A percentile compares a stretch with the other conserved stretches of the same genome.
phyloP scores from a whole-genome alignment of 2,329 filamentous ascomycete genomes.

The Colletotrichum sp. region DNA sequence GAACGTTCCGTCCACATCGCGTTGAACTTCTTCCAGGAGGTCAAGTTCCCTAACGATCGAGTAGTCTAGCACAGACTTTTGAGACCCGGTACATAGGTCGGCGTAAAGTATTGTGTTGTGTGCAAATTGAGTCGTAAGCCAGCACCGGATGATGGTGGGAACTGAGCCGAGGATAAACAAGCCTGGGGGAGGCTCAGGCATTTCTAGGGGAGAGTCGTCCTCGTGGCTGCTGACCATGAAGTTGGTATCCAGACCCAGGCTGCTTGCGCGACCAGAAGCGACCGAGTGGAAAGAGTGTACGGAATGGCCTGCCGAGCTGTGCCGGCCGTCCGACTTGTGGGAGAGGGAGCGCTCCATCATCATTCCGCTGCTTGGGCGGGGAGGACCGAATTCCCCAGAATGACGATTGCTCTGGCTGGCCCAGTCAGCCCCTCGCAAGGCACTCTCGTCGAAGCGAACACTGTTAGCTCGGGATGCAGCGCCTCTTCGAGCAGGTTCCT shows the following conservation, averaged over 20 bases:
- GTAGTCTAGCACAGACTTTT: constrained; percentile 81
- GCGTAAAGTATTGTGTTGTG: constrained; percentile 90
- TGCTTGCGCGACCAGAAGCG: constrained; percentile 83
- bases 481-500: constrained; percentile 83
- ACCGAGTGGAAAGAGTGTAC: constrained; percentile 70
- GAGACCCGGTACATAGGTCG: constrained; percentile 90
- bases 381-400: constrained; percentile 80
- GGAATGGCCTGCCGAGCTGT: constrained; percentile 85
- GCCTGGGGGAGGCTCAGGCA: constrained; percentile 79
- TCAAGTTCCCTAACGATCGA: constrained; percentile 78
- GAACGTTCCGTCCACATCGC: constrained; percentile 68
- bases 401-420: constrained; percentile 78
- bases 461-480: constrained; percentile 94
- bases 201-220: constrained; percentile 73
- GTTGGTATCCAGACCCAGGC: constrained; percentile 81
- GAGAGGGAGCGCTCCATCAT: constrained; percentile 92
- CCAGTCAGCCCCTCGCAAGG: constrained; percentile 86
- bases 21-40: constrained; percentile 69
- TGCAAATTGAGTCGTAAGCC: constrained; percentile 89
- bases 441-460: constrained; percentile 96
- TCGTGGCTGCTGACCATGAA: constrained; percentile 65
- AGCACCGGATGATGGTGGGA: constrained; percentile 93
- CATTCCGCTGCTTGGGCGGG: constrained; percentile 80
- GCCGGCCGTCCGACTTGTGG: constrained; percentile 93
- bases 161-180: constrained; percentile 87